These are phyloP conservation scores for Fusarium drepaniforme DNA, from an alignment of 2,329 filamentous ascomycete genomes.

Conservation along the genomic window DNA sequence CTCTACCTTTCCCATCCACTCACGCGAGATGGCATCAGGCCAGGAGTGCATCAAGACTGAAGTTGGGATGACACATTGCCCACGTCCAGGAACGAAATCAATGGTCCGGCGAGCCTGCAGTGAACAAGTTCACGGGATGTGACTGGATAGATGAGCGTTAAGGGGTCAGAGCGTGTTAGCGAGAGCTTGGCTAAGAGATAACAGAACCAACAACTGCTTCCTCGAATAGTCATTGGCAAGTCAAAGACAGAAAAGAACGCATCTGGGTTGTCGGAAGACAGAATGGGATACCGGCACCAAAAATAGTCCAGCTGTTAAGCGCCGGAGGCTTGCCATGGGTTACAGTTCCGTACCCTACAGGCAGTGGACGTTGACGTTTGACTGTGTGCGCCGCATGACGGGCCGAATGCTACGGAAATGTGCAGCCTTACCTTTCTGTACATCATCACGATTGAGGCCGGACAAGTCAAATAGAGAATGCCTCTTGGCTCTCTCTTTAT, in stretches of 20 bases:
- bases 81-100: constrained; percentile 19
- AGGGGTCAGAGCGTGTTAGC: constrained; percentile 13
- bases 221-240: constrained; percentile 3
- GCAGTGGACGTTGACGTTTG: constrained; percentile 11
- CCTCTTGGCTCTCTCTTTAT: background rate
- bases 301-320: constrained; percentile 35
- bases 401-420: constrained; percentile 25
- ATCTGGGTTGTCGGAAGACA: constrained; percentile 18
- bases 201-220: background rate
- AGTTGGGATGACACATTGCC: constrained; percentile 22
- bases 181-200: constrained; percentile 25
- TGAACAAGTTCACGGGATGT: constrained; percentile 16
- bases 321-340: constrained; percentile 23
- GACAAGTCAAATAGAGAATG: background rate
- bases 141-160: background rate
- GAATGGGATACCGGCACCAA: constrained; percentile 17
- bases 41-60: constrained; percentile 28
- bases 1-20: constrained; percentile 21
- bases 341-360: constrained; percentile 24
- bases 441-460: background rate
- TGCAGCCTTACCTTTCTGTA: background rate
- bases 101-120: background rate
- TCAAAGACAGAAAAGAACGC: constrained; percentile 12
- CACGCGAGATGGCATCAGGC: constrained; percentile 29
- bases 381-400: constrained; percentile 25